Conservation (phyloP, 371 early-diverging fungal genomes). For the Parasitella parasitica region DNA sequence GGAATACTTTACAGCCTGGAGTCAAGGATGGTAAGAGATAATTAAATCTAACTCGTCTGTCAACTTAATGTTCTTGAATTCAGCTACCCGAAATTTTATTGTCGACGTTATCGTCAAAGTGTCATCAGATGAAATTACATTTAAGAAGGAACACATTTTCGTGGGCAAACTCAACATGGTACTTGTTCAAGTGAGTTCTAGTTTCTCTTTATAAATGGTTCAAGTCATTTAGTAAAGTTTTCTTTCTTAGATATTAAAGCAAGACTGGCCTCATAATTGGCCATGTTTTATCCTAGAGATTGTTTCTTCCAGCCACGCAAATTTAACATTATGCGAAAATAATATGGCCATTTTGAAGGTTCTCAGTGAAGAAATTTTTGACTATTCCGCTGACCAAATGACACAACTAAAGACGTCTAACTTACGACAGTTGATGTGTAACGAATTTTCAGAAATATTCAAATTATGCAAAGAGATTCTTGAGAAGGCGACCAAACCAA, state of each 20-base stretch:
- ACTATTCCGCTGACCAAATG: constrained; percentile 97
- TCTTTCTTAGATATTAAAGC: constrained; percentile 89
- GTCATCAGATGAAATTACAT: constrained; percentile 77
- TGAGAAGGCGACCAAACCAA: constrained; percentile 85
- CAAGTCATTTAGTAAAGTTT: not conserved
- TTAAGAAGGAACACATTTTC: constrained; percentile 71
- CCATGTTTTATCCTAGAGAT: constrained; percentile 99
- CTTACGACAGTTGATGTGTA: constrained; percentile 90
- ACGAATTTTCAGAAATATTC: constrained; percentile 96
- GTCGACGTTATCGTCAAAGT: constrained; percentile 86
- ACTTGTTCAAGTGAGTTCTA: constrained; percentile 80
- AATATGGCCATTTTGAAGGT: constrained; percentile 98
- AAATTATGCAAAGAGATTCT: constrained; percentile 95
- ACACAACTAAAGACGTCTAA: constrained; percentile 92
- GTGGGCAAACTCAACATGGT: constrained; percentile 93
- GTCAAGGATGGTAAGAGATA: constrained; percentile 79
- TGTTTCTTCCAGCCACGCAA: constrained; percentile 91
- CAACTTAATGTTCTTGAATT: not conserved
- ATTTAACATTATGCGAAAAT: constrained; percentile 96
- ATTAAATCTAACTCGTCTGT: too few relatives aligned
- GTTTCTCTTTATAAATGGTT: not conserved
- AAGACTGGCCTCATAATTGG: constrained; percentile 99
- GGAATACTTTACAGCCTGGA: constrained; percentile 91
- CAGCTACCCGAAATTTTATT: constrained; percentile 93
- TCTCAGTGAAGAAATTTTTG: constrained; percentile 98